These are phyloP conservation scores for Hymenotorrendiella dingleyae DNA, from an alignment of 2,329 filamentous ascomycete genomes.

Conservation along the genomic window DNA sequence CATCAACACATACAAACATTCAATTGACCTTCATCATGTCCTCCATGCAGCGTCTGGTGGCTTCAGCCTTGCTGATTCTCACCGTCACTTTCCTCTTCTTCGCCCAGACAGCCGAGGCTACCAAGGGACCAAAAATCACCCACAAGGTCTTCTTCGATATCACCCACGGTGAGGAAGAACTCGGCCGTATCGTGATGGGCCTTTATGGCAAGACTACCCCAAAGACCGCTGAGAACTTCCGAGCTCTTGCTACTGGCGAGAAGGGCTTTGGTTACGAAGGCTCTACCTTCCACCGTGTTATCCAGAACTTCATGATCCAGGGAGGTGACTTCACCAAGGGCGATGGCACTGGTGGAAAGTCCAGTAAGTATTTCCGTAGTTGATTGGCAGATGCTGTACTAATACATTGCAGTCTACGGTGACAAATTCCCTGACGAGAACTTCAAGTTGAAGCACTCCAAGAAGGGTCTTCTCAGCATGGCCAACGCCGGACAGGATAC, in stretches of 20 bases:
- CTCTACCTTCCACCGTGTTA: conserved; percentile 82
- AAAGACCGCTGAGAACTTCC: conserved; percentile 69
- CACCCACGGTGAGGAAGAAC: conserved; percentile 63
- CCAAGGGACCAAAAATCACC: conserved; percentile 90
- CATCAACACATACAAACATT: conserved; percentile 7
- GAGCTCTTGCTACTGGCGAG: conserved; percentile 76
- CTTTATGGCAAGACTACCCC: conserved; percentile 85
- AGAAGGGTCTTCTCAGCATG: conserved; percentile 79
- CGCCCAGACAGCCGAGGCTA: conserved; percentile 65
- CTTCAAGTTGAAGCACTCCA: conserved; percentile 91
- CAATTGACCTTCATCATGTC: conserved; percentile 56
- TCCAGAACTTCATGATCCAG: conserved; percentile 89
- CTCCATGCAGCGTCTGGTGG: conserved; percentile 62
- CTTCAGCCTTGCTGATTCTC: conserved; percentile 70
- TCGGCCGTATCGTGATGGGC: conserved; percentile 74
- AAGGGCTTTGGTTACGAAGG: conserved; percentile 81
- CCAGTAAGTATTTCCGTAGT: conserved; percentile 48
- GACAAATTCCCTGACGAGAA: conserved; percentile 83
- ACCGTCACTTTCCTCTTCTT: conserved; percentile 71
- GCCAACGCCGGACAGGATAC: conserved; percentile 80
- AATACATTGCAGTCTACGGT: conserved; percentile 60
- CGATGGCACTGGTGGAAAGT: conserved; percentile 80
- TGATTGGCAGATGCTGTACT: conserved; percentile 7
- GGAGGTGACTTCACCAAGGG: conserved; percentile 82
- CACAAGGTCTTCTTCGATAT: conserved; percentile 92